phyloP scores from a whole-genome alignment of 2,329 filamentous ascomycete species.

The Cladosporium cucumerinum region DNA sequence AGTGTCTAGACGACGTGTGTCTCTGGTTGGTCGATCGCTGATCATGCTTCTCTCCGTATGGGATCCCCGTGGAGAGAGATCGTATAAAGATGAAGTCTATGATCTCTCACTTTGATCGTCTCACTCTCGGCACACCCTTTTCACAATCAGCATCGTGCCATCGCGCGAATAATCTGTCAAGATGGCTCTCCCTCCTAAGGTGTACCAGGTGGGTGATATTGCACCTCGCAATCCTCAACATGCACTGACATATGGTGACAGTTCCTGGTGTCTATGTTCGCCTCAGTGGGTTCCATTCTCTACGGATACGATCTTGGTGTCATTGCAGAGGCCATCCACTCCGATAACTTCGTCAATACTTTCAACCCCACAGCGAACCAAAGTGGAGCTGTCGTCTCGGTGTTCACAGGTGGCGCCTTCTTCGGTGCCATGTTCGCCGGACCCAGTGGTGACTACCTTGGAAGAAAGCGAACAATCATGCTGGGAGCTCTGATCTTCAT shows the following conservation, averaged over 20 bases:
- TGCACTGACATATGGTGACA: constrained; percentile 26
- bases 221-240: background rate
- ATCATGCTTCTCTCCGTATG: background rate
- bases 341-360: constrained; percentile 39
- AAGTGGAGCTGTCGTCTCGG: constrained; percentile 65
- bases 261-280: constrained; percentile 58
- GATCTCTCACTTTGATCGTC: background rate
- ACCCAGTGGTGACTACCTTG: constrained; percentile 59
- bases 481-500: constrained; percentile 69
- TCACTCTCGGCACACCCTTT: background rate
- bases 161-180: constrained; percentile 20
- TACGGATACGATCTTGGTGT: constrained; percentile 61
- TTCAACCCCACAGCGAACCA: constrained; percentile 42
- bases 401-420: constrained; percentile 75
- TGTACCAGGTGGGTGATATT: constrained; percentile 45
- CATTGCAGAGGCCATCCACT: constrained; percentile 55
- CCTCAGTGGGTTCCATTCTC: constrained; percentile 56
- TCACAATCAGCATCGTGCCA: background rate
- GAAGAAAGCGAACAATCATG: constrained; percentile 68
- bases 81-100: constrained; percentile 8
- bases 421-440: constrained; percentile 65
- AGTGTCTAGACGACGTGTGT: background rate
- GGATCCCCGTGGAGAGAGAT: background rate
- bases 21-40: background rate
- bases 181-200: constrained; percentile 56